Base-by-base conservation (phyloP, 2,329 filamentous ascomycete species). In the Colletotrichum brevisporum region DNA sequence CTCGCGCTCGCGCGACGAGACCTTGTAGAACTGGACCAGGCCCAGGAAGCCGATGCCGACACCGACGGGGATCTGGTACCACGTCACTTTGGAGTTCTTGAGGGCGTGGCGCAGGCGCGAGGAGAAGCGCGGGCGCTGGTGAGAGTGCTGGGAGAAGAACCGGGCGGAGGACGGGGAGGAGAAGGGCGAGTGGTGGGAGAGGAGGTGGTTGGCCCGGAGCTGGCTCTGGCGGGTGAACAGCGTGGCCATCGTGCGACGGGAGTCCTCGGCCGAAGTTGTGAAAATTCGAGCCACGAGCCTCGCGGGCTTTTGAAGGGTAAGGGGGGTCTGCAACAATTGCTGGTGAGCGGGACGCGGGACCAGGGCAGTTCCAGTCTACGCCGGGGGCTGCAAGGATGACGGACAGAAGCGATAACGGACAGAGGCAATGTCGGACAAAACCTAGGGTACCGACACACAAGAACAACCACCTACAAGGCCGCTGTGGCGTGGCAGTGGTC, bases 1-100 rank as follows among this genome's bases (percentile, higher is more conserved):
- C 73, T 88, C 86, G 73, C 87, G 85, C 70, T 89, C 85, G n/a
- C 86, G 78, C 26, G 79, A 77, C 15, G 84, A 89, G 63, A 93
- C 89, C 78, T 93, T 93, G 80, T 95, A 96, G 78, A 97, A 91
- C 75, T 97, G 94, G 58, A 95, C 86, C 59, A 93, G 84, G 26
- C 94, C 95, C 9, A 98, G 85, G 76, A 97, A 94, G 66, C 89
- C 93, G 75, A 97, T 91, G 69, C 95, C 95, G 24, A 97, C 85
- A 27, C 92, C 93, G 63, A 97, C 89, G 24, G 95, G 95, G 74
- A 98, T 97, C 54, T 93, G 93, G 80, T 94, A 94, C 95, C 95
- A 98, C 83, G 93, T 89, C 71, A 96, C 86, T 79, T 85, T 88
- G 72, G 83, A 84, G 73, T 84, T 85, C 71, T 80, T 83, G 60